Evolutionary conservation across 495 filamentous ascomycete species (phyloP).

Genomic region (Aspergillus sclerotioniger): DNA sequence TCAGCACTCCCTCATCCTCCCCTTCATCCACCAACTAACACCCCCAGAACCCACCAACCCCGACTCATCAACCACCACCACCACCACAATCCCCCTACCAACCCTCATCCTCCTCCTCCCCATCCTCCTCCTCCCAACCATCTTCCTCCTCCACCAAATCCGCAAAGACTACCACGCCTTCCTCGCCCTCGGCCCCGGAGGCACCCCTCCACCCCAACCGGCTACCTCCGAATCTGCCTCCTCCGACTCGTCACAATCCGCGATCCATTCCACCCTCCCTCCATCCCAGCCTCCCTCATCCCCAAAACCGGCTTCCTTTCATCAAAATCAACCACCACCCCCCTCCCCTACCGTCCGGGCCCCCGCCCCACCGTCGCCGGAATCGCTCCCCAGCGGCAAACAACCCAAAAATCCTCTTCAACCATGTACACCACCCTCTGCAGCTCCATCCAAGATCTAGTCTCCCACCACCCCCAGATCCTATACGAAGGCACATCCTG

Average conservation of each 20-base stretch:
- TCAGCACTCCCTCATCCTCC: neutral
- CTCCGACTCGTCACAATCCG: constrained; percentile 47
- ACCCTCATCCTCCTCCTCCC: constrained; percentile 8
- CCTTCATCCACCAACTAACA: constrained; percentile 4
- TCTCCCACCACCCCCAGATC: constrained; percentile 40
- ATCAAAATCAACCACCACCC: too few species aligned
- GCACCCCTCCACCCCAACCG: constrained; percentile 71
- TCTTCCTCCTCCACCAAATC: constrained; percentile 55
- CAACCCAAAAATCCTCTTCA: constrained; percentile 57
- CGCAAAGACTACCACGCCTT: constrained; percentile 76
- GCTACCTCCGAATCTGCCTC: constrained; percentile 69
- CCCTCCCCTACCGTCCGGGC: constrained; percentile 58
- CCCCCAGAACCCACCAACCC: neutral
- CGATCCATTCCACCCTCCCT: constrained; percentile 32
- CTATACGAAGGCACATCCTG: constrained; percentile 65
- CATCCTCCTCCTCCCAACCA: constrained; percentile 41
- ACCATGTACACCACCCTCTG: constrained; percentile 53
- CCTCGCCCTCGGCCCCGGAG: constrained; percentile 74
- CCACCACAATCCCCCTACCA: constrained; percentile 1
- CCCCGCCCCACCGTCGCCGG: constrained; percentile 64
- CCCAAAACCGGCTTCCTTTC: constrained; percentile 48
- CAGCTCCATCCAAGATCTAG: constrained; percentile 49
- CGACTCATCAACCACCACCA: neutral
- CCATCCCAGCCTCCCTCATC: constrained; percentile 28
- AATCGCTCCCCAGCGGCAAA: constrained; percentile 78